Base-by-base conservation (phyloP, 2,329 filamentous ascomycete genomes). In the Colletotrichum graminicola region DNA sequence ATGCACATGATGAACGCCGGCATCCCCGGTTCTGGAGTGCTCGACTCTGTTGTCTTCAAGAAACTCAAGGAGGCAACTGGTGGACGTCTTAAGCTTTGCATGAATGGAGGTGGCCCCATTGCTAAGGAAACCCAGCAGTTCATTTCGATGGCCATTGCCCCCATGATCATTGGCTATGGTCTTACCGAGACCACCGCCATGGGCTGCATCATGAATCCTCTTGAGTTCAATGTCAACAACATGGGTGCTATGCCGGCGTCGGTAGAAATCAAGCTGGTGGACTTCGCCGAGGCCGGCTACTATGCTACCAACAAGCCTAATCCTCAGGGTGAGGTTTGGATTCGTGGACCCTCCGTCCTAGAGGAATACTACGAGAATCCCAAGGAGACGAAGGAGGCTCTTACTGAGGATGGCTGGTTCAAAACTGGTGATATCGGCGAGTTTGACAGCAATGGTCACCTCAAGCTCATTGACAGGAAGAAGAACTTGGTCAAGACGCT, bases 51-150 rank as follows among this genome's bases (percentile, higher is more conserved):
- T 3, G 92, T 97, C 12, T 97, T 97, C 86, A 95, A 94, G 84
- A 97, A 97, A 85, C 89, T 97, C 79, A 95, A 94, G 84, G 94
- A 96, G 77, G 94, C 94, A 18, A 97, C 94, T 3, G 94, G 94
- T 79, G 94, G 94, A 62, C 88, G 89, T 71, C 85, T 97, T 74
- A 91, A 93, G 77, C 89, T 97, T 62, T 92, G 92, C 83, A 87
- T 97, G 89, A 96, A 94, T 79, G 94, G 94, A 71, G 94, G 94
- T 79, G 94, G 94, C 1, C 94, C 94, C 6, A 88, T 97, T 55
- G 89, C 94, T 39, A 94, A 92, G 82, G 94, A 97, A 60, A 97
- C 94, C 0, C 92, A 95, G 79, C 89, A 89, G 68, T 97, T 97
- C 87, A 91, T 97, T 78, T 97, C 94, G 54, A 91, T 96, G 88